A percentile compares a stretch with the other conserved stretches of the same genome.
These are phyloP conservation scores for Hamamelis virginiana DNA, from an alignment of 164 flowering plant species.

Conservation along the genomic window DNA sequence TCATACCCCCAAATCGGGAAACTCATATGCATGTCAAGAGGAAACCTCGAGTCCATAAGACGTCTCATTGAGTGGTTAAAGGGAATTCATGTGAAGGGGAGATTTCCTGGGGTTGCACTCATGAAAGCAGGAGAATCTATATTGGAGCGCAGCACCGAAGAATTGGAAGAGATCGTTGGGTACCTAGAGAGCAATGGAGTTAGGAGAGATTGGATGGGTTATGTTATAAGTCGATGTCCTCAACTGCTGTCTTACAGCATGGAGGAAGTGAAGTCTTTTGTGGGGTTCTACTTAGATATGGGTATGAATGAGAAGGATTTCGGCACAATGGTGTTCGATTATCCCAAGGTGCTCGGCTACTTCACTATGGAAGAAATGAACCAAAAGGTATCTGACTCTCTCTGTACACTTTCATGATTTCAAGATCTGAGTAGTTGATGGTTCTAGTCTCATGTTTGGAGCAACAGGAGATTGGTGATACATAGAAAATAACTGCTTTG, in stretches of 20 bases:
- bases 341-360: constrained; percentile 73
- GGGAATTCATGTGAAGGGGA: constrained; percentile 66
- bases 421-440: neutral
- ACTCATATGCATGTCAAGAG: constrained; percentile 68
- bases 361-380: constrained; percentile 80
- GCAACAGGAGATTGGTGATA: neutral
- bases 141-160: constrained; percentile 50
- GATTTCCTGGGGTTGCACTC: constrained; percentile 55
- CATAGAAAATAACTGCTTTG: neutral
- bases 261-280: constrained; percentile 70
- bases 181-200: constrained; percentile 77
- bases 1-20: constrained; percentile 82
- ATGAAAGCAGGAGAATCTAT: constrained; percentile 50
- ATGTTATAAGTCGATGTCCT: constrained; percentile 72
- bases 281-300: constrained; percentile 67
- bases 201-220: constrained; percentile 91
- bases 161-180: constrained; percentile 59
- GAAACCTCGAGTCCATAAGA: constrained; percentile 54
- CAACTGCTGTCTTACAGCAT: constrained; percentile 53
- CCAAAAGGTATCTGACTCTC: constrained; percentile 55
- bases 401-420: neutral
- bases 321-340: constrained; percentile 93
- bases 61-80: constrained; percentile 66
- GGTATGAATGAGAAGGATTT: constrained; percentile 80
- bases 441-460: neutral